Evolutionary conservation across 352 stramenopile genomes (phyloP), one percentile per base, ranked within the genome.

Genomic region (Globisporangium paroecandrum): DNA sequence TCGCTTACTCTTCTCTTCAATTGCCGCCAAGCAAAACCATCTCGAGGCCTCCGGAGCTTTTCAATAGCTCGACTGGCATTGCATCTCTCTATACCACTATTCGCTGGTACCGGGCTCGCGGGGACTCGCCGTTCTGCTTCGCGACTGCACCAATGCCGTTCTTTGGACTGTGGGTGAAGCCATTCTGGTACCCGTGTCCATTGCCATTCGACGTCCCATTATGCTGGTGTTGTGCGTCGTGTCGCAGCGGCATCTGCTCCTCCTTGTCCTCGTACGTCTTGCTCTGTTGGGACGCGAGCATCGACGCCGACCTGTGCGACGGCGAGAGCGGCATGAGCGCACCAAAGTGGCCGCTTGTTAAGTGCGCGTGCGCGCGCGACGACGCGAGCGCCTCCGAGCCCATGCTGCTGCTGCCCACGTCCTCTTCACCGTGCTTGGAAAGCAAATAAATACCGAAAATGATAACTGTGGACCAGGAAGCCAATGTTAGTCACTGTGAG

Each of bases 381-480:
- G 54, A 67, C 51, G 34, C 38, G 62, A 55, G 69, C 25, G 58
- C 68, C 43, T 70, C 72, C 57, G 43, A 62, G 69, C 76, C 73
- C 59, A 66, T 69, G 60, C 49, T 81, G 60, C 1, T 46, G 29
- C 29, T 74, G 68, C 29, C 64, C 43, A 58, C 43, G 55, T 92
- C 84, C 20, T 77, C 76, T 66, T 90, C 83, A 2, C 79, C 82
- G 61, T 93, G 83, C 61, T 94, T 91, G 29, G 87, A 85, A 25
- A 95, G 66, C 46, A 95, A 66, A 62, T 95, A 95, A 65, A 95
- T 95, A 10, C 87, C 87, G 59, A 82, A 71, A 41, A 95, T 91
- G 62, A 95, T 95, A 69, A 93, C 87, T 95, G 24, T 41, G 5
- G 5, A 55, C 12, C 49, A 47, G 20, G 4, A 24, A 57, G 1